These are phyloP conservation scores for Aspergillus biplanus DNA, from an alignment of 495 filamentous ascomycete genomes.

Conservation along the genomic window DNA sequence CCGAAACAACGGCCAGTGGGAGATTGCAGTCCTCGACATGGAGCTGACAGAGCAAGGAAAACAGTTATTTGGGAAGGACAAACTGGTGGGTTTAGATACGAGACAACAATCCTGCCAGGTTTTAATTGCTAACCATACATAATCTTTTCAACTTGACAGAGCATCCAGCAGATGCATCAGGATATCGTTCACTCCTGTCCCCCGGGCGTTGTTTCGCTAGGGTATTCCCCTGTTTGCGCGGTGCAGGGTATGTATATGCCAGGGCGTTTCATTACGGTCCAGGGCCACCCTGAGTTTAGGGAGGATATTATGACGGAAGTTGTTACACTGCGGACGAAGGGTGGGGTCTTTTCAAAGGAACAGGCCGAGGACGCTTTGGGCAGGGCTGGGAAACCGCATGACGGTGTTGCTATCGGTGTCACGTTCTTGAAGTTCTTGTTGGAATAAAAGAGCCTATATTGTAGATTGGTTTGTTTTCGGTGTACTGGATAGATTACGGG, in stretches of 20 bases:
- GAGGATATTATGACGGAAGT: conserved; percentile 74
- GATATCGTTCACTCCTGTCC: conserved; percentile 76
- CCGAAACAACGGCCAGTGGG: conserved; percentile 75
- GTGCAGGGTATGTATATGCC: conserved; percentile 83
- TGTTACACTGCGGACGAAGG: conserved; percentile 58
- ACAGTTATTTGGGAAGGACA: conserved; percentile 70
- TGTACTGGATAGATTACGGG: too few species aligned
- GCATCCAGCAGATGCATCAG: conserved; percentile 87
- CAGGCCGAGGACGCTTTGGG: conserved; percentile 66
- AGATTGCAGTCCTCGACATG: conserved; percentile 73
- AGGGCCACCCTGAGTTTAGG: conserved; percentile 92
- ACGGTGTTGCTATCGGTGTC: conserved; percentile 70
- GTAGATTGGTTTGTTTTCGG: too few species aligned
- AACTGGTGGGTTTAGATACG: conserved; percentile 56
- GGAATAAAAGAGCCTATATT: conserved; percentile 8
- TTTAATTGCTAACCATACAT: background rate
- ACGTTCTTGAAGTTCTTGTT: conserved; percentile 77
- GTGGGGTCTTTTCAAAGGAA: conserved; percentile 68
- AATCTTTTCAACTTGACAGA: conserved; percentile 44
- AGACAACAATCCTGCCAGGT: background rate
- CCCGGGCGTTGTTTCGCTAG: conserved; percentile 61
- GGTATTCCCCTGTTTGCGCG: conserved; percentile 64
- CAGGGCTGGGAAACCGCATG: conserved; percentile 67
- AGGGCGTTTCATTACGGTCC: conserved; percentile 71
- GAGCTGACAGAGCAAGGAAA: conserved; percentile 71